Conservation (phyloP, 2,329 filamentous ascomycete species). For the Colletotrichum cuscutae region DNA sequence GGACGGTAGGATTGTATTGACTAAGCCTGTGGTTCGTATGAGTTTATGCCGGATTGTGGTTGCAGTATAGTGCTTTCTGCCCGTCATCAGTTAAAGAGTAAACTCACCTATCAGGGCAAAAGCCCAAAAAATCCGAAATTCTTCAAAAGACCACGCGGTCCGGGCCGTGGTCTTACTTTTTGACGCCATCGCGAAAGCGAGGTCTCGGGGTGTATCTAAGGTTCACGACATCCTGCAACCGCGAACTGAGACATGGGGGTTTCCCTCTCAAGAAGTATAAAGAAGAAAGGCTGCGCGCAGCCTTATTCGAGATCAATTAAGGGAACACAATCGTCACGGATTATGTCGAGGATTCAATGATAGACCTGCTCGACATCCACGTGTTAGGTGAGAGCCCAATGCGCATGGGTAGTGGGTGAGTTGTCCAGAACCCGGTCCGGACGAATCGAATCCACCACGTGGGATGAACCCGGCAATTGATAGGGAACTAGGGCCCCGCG, state of each 20-base stretch:
- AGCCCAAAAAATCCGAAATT: slow-evolving; percentile 9
- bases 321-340: not conserved
- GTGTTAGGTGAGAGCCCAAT: not conserved
- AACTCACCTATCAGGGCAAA: slow-evolving; percentile 25
- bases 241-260: not conserved
- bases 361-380: not conserved
- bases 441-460: slow-evolving; percentile 33
- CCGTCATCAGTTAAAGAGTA: not conserved
- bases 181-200: slow-evolving; percentile 14
- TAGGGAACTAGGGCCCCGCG: slow-evolving; percentile 3
- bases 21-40: slow-evolving; percentile 40
- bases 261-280: not conserved
- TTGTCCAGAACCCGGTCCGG: not conserved
- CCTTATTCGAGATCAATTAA: not conserved
- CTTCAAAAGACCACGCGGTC: not conserved
- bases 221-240: not conserved
- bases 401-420: not conserved
- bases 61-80: not conserved
- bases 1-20: slow-evolving; percentile 43
- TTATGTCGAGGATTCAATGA: not conserved
- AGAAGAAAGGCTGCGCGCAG: too few relatives aligned
- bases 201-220: not conserved
- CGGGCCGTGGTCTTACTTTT: not conserved
- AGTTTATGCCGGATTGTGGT: not conserved
- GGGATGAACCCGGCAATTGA: slow-evolving; percentile 13